phyloP scores from a whole-genome alignment of 2,329 filamentous ascomycete genomes.

The Fusarium protoensiforme region DNA sequence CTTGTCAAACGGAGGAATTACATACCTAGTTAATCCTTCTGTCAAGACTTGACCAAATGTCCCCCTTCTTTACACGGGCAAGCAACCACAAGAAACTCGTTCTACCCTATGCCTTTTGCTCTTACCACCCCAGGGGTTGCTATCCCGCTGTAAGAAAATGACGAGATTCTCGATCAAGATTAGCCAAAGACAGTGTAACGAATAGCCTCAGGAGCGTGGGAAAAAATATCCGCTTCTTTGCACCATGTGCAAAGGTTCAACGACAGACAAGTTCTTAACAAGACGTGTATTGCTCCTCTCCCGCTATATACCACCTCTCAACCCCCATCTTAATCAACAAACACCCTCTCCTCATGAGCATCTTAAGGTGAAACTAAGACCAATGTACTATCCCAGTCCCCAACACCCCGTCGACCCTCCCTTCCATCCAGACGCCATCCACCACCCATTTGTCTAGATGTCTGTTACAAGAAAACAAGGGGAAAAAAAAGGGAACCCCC shows the following conservation, averaged over 20 bases:
- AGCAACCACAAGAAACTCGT: not conserved
- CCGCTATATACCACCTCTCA: conserved; percentile 4
- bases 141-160: not conserved
- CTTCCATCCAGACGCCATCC: conserved; percentile 34
- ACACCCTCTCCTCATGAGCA: not conserved
- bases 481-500: conserved; percentile 4
- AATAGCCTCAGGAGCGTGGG: not conserved
- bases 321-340: not conserved
- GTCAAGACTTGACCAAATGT: not conserved
- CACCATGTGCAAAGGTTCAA: not conserved
- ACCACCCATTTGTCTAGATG: conserved; percentile 37
- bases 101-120: not conserved
- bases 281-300: not conserved
- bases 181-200: not conserved
- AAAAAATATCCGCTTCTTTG: not conserved
- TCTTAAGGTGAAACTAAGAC: not conserved
- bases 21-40: not conserved
- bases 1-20: not conserved
- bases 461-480: conserved; percentile 8
- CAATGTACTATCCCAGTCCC: conserved; percentile 17
- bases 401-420: conserved; percentile 5
- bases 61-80: not conserved
- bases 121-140: not conserved
- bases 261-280: not conserved
- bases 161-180: not conserved